Evolutionary conservation across 345 rosid genomes (phyloP), one percentile per base, ranked within the genome.

Genomic region (Cardamine occulta): DNA sequence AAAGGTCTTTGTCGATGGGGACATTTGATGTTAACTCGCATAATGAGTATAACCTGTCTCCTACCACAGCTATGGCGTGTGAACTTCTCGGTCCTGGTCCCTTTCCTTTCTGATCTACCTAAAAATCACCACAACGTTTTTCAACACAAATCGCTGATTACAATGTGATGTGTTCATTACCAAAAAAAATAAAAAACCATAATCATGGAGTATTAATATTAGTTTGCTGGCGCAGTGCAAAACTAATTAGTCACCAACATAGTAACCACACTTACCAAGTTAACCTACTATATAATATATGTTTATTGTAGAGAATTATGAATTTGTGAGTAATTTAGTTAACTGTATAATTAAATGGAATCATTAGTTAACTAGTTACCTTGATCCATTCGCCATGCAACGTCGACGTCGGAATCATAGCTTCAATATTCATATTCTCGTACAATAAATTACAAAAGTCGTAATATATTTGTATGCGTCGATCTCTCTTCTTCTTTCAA

Each of bases 321-420:
- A 47, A 17, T 17, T 47, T 47, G 37, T 9, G 23, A 63, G 14
- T 44, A 63, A 39, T 24, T 4, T 7, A 24, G 8, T 62, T 28
- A 55, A 12, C 29, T 26, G 13, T 37, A 10, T 37, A 24, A 24
- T 24, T 1, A 7, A 37, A 37, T 37, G 53, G 21, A 24, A 44
- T 24, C 14, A 31, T 31, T 26, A 12, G 2, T 31, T 32, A 32
- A 61, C 7, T 18, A 24, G 23, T 44, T 63, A 64, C 68, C 68
- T 45, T 45, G 40, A 45, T 64, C 55, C 68, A 64, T 24, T 64
- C 68, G 68, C 68, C 68, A 47, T 64, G 55, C 68, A 64, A 64
- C 26, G 39, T 64, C 39, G 68, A 48, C 24, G 24, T 48, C 24
- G 53, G 68, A 64, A n/a, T 35, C 19, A 64, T 26, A 45, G 40